Evolutionary conservation across 306 rosid species (phyloP).

Genomic region (Coriaria nepalensis): DNA sequence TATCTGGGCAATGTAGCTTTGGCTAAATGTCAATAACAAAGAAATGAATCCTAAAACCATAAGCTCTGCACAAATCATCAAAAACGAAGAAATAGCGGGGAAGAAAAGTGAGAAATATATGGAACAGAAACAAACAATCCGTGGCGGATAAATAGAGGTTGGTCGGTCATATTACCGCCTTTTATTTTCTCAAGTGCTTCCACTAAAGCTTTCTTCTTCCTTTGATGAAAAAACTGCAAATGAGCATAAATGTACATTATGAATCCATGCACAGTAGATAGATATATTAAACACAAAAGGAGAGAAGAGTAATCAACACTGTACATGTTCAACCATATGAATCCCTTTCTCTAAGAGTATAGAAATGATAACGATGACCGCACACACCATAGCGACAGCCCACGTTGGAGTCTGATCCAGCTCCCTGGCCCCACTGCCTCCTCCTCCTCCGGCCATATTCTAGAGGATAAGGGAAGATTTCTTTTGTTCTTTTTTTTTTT

Average conservation of each 20-base stretch:
- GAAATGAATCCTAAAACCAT: constrained; percentile 95
- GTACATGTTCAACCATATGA: too few species aligned
- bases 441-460: constrained; percentile 20
- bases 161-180: constrained; percentile 39
- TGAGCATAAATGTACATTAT: too few species aligned
- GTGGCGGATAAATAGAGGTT: background rate
- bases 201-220: constrained; percentile 56
- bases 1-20: constrained; percentile 53
- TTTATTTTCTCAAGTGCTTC: constrained; percentile 88
- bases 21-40: constrained; percentile 72
- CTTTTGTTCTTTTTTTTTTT: too few species aligned
- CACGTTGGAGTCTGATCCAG: constrained; percentile 83
- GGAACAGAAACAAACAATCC: background rate
- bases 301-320: too few species aligned
- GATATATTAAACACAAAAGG: too few species aligned
- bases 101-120: constrained; percentile 7
- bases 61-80: constrained; percentile 77
- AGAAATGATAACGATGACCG: constrained; percentile 61
- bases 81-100: background rate
- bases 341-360: constrained; percentile 47
- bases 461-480: too few species aligned
- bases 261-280: too few species aligned
- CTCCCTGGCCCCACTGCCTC: constrained; percentile 15
- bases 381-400: constrained; percentile 76
- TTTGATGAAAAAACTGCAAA: too few species aligned